These are phyloP conservation scores for Leucosporidium yakuticum DNA, from an alignment of 768 basidiomycete species.

Conservation along the genomic window DNA sequence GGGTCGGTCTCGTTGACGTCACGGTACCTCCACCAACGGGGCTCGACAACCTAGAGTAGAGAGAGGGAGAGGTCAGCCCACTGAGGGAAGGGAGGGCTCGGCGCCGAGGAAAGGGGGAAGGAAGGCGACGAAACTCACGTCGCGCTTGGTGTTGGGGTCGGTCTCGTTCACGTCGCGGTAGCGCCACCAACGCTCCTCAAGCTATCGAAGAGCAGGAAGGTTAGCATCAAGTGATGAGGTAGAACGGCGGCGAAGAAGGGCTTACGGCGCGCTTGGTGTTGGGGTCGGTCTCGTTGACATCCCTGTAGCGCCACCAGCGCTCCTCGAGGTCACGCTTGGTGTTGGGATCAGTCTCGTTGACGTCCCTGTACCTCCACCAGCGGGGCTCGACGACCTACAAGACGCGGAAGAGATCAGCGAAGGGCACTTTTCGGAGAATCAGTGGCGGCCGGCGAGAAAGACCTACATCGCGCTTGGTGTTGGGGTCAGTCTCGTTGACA, in stretches of 20 bases:
- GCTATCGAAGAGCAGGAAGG: background rate
- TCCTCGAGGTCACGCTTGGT: background rate
- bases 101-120: background rate
- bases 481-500: too few relatives aligned
- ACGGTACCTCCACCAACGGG: background rate
- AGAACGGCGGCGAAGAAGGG: too few relatives aligned
- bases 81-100: background rate
- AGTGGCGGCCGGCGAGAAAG: too few relatives aligned
- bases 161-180: background rate
- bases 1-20: background rate
- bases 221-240: too few relatives aligned
- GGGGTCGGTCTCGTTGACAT: too few relatives aligned
- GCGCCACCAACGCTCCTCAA: background rate
- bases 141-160: slow-evolving; percentile 38
- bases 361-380: background rate
- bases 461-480: too few relatives aligned
- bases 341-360: slow-evolving; percentile 38
- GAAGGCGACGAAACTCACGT: background rate
- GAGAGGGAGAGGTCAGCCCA: too few relatives aligned
- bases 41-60: background rate
- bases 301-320: too few relatives aligned
- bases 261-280: too few relatives aligned
- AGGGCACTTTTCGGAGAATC: too few relatives aligned
- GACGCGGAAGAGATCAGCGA: background rate
- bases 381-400: background rate